Evolutionary conservation across 345 rosid species (phyloP), one percentile per base, ranked within the genome.

Genomic region (Triadica sebifera): DNA sequence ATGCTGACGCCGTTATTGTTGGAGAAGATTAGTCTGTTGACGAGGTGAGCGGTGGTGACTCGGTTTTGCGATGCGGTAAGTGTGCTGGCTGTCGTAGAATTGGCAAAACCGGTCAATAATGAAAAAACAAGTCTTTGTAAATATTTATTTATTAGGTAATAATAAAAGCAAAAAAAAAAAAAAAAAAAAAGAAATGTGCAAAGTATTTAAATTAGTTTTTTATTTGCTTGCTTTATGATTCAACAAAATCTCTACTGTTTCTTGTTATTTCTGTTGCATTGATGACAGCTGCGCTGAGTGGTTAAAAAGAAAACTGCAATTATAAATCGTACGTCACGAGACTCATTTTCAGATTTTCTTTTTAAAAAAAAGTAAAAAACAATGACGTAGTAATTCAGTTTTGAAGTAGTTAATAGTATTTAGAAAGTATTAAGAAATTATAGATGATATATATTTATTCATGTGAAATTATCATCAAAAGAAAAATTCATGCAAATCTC

Each of bases 1-100:
- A 85, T 67, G 87, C 97, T 51, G 90, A 91, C 82, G 84, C 80
- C 77, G 89, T 84, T 73, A 59, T 71, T 2, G 75, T 61, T 0
- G 57, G 70, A 20, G 78, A 74, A 41, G 86, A 72, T 55, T 67
- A 34, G 49, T 37, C 59, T 17, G 57, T 57, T 52, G 65, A 57
- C 24, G 62, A 19, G 38, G 15, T 47, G 20, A 50, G 45, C 2
- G 5, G 75, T 34, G 67, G 45, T 45, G 34, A 60, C 47, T 61
- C 68, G 56, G 75, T 37, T 1, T 37, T 19, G 46, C 20, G 19
- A 61, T 59, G 68, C 59, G 59, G 59, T 11, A 16, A 71, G 74
- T 13, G 55, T 39, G 25, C 24, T 29, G 15, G 38, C 45, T 59
- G 17, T 45, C 43, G 39, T 29, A 12, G 5, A 47, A 47, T 25